A percentile compares a stretch with the other conserved stretches of the same genome.
Conservation (phyloP, 257 asterid genomes). For the Salvia hispanica region DNA sequence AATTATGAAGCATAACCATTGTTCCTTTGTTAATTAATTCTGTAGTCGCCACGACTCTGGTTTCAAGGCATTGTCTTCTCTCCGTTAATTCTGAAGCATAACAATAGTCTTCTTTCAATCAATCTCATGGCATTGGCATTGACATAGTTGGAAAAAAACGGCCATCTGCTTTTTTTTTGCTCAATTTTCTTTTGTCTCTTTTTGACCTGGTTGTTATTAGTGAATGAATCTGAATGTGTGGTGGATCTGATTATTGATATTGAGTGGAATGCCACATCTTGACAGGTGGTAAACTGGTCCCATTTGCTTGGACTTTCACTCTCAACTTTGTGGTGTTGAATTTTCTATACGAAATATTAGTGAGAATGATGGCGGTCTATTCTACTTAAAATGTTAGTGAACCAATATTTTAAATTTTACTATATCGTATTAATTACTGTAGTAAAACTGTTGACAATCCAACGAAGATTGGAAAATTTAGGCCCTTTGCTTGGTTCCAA, state of each 20-base stretch:
- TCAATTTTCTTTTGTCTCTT: not conserved
- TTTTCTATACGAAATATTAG: not conserved
- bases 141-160: not conserved
- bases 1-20: not conserved
- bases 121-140: too few species aligned
- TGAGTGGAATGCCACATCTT: not conserved
- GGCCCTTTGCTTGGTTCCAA: not conserved
- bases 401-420: not conserved
- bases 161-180: not conserved
- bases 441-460: slow-evolving; percentile 6
- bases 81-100: too few species aligned
- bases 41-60: not conserved
- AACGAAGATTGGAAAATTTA: slow-evolving; percentile 4
- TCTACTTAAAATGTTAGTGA: not conserved
- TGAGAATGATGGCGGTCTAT: slow-evolving; percentile 9
- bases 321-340: not conserved
- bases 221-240: slow-evolving; percentile 16
- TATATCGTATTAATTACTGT: slow-evolving; percentile 7
- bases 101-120: too few species aligned
- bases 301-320: not conserved
- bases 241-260: slow-evolving; percentile 1
- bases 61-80: not conserved
- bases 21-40: not conserved
- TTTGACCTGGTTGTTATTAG: not conserved
- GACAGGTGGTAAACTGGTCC: slow-evolving; percentile 21